phyloP scores from a whole-genome alignment of 2,329 filamentous ascomycete species.

The Colletotrichum theobromicola region DNA sequence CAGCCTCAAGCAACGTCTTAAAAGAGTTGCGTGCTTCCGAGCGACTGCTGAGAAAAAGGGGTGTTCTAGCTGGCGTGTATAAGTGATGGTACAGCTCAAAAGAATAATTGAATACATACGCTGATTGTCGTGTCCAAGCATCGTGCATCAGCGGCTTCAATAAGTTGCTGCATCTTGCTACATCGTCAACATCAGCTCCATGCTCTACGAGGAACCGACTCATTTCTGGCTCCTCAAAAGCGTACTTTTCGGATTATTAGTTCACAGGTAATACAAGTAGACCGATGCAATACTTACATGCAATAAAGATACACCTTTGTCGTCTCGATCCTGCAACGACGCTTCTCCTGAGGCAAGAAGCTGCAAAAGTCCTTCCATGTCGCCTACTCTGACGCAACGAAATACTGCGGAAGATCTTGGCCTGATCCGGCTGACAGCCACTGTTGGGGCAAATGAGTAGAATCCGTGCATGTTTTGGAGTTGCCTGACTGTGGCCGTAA shows the following conservation, averaged over 20 bases:
- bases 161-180: neutral
- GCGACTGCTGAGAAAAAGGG: neutral
- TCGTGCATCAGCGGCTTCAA: accelerated
- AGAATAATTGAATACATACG: neutral
- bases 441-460: neutral
- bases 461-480: neutral
- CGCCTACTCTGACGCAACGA: neutral
- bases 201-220: neutral
- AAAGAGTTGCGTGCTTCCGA: neutral
- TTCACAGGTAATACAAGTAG: no score
- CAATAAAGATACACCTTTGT: neutral
- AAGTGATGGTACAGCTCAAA: no score
- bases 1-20: neutral
- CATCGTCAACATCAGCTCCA: neutral
- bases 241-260: neutral
- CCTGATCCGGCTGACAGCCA: neutral
- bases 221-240: neutral
- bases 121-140: neutral
- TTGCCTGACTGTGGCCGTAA: neutral
- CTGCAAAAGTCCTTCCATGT: neutral
- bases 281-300: neutral
- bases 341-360: neutral
- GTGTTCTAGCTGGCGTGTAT: neutral
- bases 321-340: neutral
- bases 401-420: neutral